Base-by-base conservation (phyloP, 108 stramenopile genomes). In the Epithemia pelagica region DNA sequence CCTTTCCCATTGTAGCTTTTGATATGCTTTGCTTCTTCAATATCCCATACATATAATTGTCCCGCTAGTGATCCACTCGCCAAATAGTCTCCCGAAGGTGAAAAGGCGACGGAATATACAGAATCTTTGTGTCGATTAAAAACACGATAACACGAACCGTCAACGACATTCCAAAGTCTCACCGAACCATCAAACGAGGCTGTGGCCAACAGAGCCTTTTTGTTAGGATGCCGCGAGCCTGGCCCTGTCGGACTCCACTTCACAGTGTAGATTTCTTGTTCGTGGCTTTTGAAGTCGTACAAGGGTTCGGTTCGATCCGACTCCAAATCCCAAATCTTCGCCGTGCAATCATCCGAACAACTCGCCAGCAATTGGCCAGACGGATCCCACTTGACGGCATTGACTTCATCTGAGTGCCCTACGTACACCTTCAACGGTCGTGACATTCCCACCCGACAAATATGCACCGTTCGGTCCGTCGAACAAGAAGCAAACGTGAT, bases 381-480 rank as follows among this genome's bases (percentile, higher is more conserved):
- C 21, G 97, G 96, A 79, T 91, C 90, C 97, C 97, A 98, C 61
- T 91, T 94, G 67, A 98, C 95, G 21, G 96, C 93, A 77, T 98
- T 98, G 0, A 97, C 97, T 83, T 97, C 95, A 66, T 97, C 94
- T 18, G 72, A 74, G 72, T 96, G 97, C 25, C 90, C 91, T 0
- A 75, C 70, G 65, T 81, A 96, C 24, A 75, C 78, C 66, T 82
- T 84, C 21, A 92, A 67, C 20, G 88, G 86, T 25, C 62, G 67
- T 2, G 73, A 32, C 2, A 58, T 22, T 8, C 89, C 93, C 0
- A 98, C 91, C 62, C 78, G 76, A 67, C 89, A 94, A 63, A 96
- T 89, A 55, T 91, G 83, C 28, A 98, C 94, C 0, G 95, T 91
- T 78, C 95, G 96, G 77, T 98, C 97, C 2, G 95, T 92, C 8